Percentiles rank a stretch among this genome's conserved stretches.
phyloP scores from a whole-genome alignment of 2,329 filamentous ascomycete genomes.

The Beauveria bassiana region DNA sequence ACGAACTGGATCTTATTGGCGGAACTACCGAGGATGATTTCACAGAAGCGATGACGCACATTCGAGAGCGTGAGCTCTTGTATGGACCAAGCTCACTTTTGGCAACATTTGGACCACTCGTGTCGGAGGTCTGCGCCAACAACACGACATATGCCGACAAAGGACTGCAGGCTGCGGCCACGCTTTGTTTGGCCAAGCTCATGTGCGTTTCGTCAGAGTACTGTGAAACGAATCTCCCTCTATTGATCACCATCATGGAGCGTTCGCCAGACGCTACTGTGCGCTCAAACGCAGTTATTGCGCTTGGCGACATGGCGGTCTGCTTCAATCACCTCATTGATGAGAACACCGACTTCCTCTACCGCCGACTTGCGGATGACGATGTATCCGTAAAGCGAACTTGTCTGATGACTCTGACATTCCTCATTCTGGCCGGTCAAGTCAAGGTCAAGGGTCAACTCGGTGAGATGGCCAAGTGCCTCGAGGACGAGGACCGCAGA shows the following conservation, averaged over 20 bases:
- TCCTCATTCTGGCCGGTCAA: slow-evolving; percentile 92
- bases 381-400: slow-evolving; percentile 92
- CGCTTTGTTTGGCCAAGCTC: slow-evolving; percentile 89
- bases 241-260: slow-evolving; percentile 97
- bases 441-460: slow-evolving; percentile 99
- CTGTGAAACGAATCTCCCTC: slow-evolving; percentile 83
- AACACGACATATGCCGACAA: slow-evolving; percentile 88
- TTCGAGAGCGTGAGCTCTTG: slow-evolving; percentile 74
- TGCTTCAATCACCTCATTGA: slow-evolving; percentile 99
- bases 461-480: slow-evolving; percentile 97
- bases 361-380: slow-evolving; percentile 81
- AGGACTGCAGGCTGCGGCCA: slow-evolving; percentile 85
- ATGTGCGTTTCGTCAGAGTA: slow-evolving; percentile 98
- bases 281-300: slow-evolving; percentile 92
- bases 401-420: slow-evolving; percentile 96
- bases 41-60: slow-evolving; percentile 75
- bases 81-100: slow-evolving; percentile 78
- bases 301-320: slow-evolving; percentile 96
- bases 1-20: slow-evolving; percentile 93
- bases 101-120: slow-evolving; percentile 84
- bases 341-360: slow-evolving; percentile 97
- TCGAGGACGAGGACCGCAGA: slow-evolving; percentile 91
- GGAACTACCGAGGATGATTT: slow-evolving; percentile 94
- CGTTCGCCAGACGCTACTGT: slow-evolving; percentile 87
- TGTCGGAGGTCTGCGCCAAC: slow-evolving; percentile 88